Base-by-base conservation (phyloP, 805 yeast species). In the Lipomyces spencermartinsiae region DNA sequence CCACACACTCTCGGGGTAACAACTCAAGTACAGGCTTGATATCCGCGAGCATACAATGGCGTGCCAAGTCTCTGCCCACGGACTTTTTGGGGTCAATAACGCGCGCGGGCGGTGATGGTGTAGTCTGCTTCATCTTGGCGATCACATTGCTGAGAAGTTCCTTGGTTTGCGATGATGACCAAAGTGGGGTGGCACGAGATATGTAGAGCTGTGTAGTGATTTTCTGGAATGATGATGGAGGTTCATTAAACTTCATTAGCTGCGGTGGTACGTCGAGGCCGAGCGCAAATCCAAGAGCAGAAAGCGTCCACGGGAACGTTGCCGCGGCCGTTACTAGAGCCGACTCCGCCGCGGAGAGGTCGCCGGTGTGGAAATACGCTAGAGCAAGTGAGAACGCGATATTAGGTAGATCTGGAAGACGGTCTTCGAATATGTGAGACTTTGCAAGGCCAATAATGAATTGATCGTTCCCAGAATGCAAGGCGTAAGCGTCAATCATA, bases 401-500 rank as follows among this genome's bases (percentile, higher is more conserved):
- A 0, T 93, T 90, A 0, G 95, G 90, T 1, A 93, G 89, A 58
- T 80, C 80, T 94, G 96, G 90, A 70, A 84, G 85, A 12, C 77
- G 77, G 72, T 91, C 90, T 0, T 89, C 82, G 29, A 81, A 83
- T 2, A 83, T 80, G 43, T 90, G 79, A 0, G 90, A 85, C 1
- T 91, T 79, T 1, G 83, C 83, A 43, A 91, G 78, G 22, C 86
- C 84, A 12, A 87, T 81, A 72, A 92, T 75, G 77, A 86, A 92
- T 66, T 85, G 81, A 74, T 83, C 86, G 69, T 91, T 91, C 39
- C 84, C 87, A 49, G 91, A 82, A 78, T 86, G 80, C 2, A 91
- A 79, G 2, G 94, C 88, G 75, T 90, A 92, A 74, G 85, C 88
- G 76, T 93, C 97, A 72, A 93, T 87, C 76, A 92, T 90, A 74